phyloP scores from a whole-genome alignment of 805 yeast species.

The Yarrowia bubula region DNA sequence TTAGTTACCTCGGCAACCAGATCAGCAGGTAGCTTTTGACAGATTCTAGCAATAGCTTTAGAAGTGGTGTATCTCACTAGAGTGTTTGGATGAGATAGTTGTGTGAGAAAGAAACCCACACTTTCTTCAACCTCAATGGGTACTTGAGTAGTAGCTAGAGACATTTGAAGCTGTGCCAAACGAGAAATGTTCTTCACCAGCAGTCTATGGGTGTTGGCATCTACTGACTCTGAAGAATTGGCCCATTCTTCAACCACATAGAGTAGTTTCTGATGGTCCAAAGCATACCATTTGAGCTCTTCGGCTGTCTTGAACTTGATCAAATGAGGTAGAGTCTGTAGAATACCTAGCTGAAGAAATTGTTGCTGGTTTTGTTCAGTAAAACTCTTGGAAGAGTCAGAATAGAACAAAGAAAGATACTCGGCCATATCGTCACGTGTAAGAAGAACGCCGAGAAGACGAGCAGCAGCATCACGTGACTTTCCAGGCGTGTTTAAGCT shows the following conservation, averaged over 20 bases:
- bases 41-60: slow-evolving; percentile 57
- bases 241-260: slow-evolving; percentile 13
- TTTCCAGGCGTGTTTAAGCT: slow-evolving; percentile 51
- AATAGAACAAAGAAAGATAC: slow-evolving; percentile 38
- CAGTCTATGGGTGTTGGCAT: slow-evolving; percentile 4
- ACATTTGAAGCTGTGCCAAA: background rate
- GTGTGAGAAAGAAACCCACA: slow-evolving; percentile 1
- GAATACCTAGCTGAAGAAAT: slow-evolving; percentile 35
- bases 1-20: slow-evolving; percentile 38
- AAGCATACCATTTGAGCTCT: slow-evolving; percentile 24
- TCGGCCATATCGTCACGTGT: slow-evolving; percentile 48
- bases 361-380: background rate
- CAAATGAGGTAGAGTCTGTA: slow-evolving; percentile 40
- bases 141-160: background rate
- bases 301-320: slow-evolving; percentile 4
- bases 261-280: slow-evolving; percentile 12
- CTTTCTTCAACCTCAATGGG: slow-evolving; percentile 14
- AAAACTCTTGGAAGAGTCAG: background rate
- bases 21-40: slow-evolving; percentile 35
- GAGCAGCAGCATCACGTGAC: slow-evolving; percentile 54
- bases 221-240: background rate
- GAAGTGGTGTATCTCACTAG: slow-evolving; percentile 63
- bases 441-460: slow-evolving; percentile 53
- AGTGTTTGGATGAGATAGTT: background rate
- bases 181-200: slow-evolving; percentile 12